A percentile compares a stretch with the other conserved stretches of the same genome.
These are phyloP conservation scores for Wallacemonas sp. DNA, from an alignment of 208 protist species.

Conservation along the genomic window DNA sequence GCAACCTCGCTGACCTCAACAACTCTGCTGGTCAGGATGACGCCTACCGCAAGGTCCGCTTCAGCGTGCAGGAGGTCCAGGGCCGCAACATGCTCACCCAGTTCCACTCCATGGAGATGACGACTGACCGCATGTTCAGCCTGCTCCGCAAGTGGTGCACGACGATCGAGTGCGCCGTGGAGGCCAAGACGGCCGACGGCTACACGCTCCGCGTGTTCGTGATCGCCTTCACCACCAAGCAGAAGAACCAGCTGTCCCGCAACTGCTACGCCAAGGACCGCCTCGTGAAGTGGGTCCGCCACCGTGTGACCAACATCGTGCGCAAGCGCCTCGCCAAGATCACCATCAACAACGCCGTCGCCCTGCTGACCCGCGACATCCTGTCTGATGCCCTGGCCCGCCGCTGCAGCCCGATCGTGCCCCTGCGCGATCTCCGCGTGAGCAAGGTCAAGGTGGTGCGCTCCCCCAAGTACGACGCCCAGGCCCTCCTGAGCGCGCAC, in stretches of 20 bases:
- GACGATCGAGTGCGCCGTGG: slow-evolving; percentile 95
- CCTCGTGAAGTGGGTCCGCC: slow-evolving; percentile 94
- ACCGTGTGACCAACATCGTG: slow-evolving; percentile 97
- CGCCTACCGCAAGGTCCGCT: slow-evolving; percentile 97
- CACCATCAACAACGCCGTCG: slow-evolving; percentile 95
- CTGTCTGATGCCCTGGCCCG: slow-evolving; percentile 96
- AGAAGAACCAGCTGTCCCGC: slow-evolving; percentile 93
- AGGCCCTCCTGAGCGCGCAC: slow-evolving; percentile 94
- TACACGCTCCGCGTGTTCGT: slow-evolving; percentile 97
- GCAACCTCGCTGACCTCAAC: slow-evolving; percentile 97
- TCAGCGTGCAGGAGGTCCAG: slow-evolving; percentile 97
- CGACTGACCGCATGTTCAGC: slow-evolving; percentile 97
- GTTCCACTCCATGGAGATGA: slow-evolving; percentile 99
- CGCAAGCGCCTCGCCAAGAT: slow-evolving; percentile 75
- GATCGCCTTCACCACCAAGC: slow-evolving; percentile 98
- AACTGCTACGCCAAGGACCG: slow-evolving; percentile 98
- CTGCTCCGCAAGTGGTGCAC: slow-evolving; percentile 99
- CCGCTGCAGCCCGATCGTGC: slow-evolving; percentile 95
- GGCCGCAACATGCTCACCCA: slow-evolving; percentile 97
- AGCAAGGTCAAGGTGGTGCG: slow-evolving; percentile 98
- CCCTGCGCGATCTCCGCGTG: slow-evolving; percentile 98
- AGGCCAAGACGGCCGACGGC: slow-evolving; percentile 98
- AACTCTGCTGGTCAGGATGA: slow-evolving; percentile 74
- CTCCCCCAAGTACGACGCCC: slow-evolving; percentile 95
- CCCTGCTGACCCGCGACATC: slow-evolving; percentile 94